Base-by-base conservation (phyloP, 768 basidiomycete species). In the Rhodocollybia butyracea region DNA sequence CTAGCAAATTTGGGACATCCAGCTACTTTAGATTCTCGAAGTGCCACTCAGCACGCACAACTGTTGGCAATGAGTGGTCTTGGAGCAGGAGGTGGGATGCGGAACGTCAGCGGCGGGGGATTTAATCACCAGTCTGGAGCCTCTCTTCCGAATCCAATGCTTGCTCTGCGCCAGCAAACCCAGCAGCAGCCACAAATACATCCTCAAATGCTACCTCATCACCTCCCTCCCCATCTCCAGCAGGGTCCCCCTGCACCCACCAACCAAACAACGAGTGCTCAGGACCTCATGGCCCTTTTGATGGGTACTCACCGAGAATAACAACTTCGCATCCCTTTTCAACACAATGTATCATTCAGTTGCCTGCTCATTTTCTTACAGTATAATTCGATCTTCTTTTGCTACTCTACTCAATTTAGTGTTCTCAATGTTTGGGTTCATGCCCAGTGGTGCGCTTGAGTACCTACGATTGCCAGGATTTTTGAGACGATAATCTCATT, bases 241-340 rank as follows among this genome's bases (percentile, higher is more conserved):
- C 85, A 83, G 70, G 76, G 76, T 27, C 73, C 76, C 47, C 70
- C 74, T 19, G 72, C 72, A 17, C 68, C 74, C 21, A 79, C 73
- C 64, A 82, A 73, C 57, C 84, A 83, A 62, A 80, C 82, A 3
- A 34, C 42, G n/a, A 54, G 34, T 31, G 72, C 83, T 41, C 85
- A 88, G 58, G 90, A 93, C 66, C 72, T 93, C 61, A 91, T 93
- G 85, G 84, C 90, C 42, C 77, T 93, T 57, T 79, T 93, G 59
- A 85, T 93, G 88, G 86, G 85, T 15, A 63, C 72, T 53, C 85
- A 81, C 60, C 75, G 88, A 69, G 87, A 90, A 61, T 90, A 73
- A 83, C 11, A 24, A n/a, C 22, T 21, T 48, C 17, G 15, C 19
- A 48, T 32, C 22, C 13, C 6, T 32, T 21, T 7, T 32, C 11